Percentiles rank a stretch among this genome's conserved stretches.
phyloP scores from a whole-genome alignment of 2,329 filamentous ascomycete species.

The Mollisiaceae sp. region DNA sequence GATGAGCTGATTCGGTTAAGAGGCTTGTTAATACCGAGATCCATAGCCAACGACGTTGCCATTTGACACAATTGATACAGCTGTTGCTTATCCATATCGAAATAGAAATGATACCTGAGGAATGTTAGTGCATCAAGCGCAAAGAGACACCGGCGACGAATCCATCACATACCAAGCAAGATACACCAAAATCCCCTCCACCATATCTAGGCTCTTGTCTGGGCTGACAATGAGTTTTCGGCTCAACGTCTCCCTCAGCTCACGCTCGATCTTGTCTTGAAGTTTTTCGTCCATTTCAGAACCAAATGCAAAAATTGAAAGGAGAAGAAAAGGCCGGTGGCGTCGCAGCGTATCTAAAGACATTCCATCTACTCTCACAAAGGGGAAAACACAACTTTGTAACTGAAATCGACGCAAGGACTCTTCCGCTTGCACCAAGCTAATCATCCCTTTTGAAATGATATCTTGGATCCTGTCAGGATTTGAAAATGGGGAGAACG shows the following conservation, averaged over 20 bases:
- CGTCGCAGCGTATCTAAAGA: constrained; percentile 50
- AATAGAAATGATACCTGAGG: constrained; percentile 41
- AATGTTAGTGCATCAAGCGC: neutral
- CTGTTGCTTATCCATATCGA: constrained; percentile 39
- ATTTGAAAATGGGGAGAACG: constrained; percentile 7
- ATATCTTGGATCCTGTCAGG: constrained; percentile 41
- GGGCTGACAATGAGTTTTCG: constrained; percentile 61
- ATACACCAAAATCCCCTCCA: constrained; percentile 63
- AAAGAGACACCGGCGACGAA: neutral
- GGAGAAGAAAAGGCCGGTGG: constrained; percentile 57
- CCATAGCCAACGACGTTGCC: constrained; percentile 39
- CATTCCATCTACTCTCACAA: constrained; percentile 44
- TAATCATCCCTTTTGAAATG: constrained; percentile 25
- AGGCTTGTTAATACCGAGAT: constrained; percentile 38
- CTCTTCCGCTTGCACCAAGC: constrained; percentile 29
- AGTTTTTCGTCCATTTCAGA: constrained; percentile 56
- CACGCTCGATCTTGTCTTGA: constrained; percentile 60
- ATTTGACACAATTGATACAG: constrained; percentile 43
- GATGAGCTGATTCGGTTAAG: neutral
- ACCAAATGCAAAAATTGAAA: constrained; percentile 58
- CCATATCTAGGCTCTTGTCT: constrained; percentile 60
- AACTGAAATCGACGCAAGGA: constrained; percentile 24
- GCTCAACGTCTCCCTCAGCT: constrained; percentile 61
- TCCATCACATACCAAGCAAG: constrained; percentile 55
- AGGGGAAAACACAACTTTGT: constrained; percentile 31